These are phyloP conservation scores for Fusarium sp. DNA, from an alignment of 2,329 filamentous ascomycete genomes.

Conservation along the genomic window DNA sequence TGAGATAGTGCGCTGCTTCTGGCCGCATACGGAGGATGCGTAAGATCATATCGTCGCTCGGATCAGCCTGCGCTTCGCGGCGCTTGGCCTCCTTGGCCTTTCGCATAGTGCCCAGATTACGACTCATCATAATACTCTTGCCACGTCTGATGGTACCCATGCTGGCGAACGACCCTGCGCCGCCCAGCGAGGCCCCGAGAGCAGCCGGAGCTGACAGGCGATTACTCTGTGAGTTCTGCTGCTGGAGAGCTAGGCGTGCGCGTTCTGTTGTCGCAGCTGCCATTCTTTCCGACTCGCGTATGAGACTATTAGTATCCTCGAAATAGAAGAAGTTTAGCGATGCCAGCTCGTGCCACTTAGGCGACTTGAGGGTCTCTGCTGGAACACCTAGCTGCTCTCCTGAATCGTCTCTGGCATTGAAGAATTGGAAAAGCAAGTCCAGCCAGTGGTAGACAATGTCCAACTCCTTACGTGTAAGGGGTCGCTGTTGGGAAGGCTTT, in stretches of 20 bases:
- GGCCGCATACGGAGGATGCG: conserved; percentile 94
- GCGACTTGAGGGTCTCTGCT: conserved; percentile 89
- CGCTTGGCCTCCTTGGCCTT: conserved; percentile 96
- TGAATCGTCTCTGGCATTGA: conserved; percentile 88
- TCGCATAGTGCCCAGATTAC: conserved; percentile 95
- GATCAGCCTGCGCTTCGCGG: conserved; percentile 93
- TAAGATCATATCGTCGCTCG: conserved; percentile 97
- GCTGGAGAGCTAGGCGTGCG: conserved; percentile 71
- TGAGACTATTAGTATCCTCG: conserved; percentile 87
- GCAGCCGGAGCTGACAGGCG: conserved; percentile 73
- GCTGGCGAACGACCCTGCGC: conserved; percentile 63
- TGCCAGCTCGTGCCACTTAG: conserved; percentile 97
- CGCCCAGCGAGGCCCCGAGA: conserved; percentile 47
- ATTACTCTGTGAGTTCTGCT: conserved; percentile 60
- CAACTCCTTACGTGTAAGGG: conserved; percentile 84
- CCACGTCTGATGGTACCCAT: conserved; percentile 72
- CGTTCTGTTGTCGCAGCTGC: conserved; percentile 83
- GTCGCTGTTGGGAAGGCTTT: conserved; percentile 86
- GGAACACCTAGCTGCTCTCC: conserved; percentile 87
- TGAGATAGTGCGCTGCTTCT: conserved; percentile 86
- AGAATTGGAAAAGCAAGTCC: conserved; percentile 89
- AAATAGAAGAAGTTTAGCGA: conserved; percentile 99
- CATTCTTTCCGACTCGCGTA: conserved; percentile 96
- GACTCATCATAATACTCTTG: conserved; percentile 89
- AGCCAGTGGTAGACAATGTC: conserved; percentile 97